These are phyloP conservation scores for Globisporangium acanthophoron DNA, from an alignment of 352 stramenopile genomes.

Conservation along the genomic window DNA sequence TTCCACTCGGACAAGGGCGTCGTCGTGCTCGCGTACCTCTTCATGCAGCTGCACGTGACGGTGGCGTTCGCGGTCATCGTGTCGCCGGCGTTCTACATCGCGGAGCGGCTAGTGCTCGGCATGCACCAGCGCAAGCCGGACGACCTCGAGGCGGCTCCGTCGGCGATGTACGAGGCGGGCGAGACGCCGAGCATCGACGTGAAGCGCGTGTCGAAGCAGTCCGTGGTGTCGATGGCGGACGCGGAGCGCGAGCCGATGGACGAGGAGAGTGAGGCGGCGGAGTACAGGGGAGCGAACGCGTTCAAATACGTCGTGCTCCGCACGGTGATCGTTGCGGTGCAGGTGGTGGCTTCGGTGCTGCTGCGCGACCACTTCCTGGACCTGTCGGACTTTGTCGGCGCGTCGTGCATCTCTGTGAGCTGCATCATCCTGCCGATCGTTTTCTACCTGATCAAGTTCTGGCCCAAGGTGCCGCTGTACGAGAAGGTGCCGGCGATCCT, in stretches of 20 bases:
- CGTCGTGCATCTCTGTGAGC: conserved; percentile 11
- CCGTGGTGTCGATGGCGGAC: conserved; percentile 22
- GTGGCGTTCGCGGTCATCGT: conserved; percentile 48
- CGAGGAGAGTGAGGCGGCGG: conserved; percentile 11
- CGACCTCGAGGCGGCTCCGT: conserved; percentile 10
- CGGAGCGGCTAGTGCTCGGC: conserved; percentile 50
- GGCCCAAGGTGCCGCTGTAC: conserved; percentile 1
- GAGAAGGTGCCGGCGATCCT: conserved; percentile 13
- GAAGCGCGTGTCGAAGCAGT: conserved; percentile 14
- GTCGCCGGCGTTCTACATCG: conserved; percentile 50
- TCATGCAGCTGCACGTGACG: conserved; percentile 46
- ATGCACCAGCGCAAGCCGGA: conserved; percentile 41
- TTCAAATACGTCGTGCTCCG: conserved; percentile 6
- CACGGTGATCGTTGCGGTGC: background rate
- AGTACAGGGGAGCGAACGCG: conserved; percentile 29
- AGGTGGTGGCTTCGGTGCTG: conserved; percentile 8
- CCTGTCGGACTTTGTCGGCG: conserved; percentile 18
- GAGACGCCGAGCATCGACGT: conserved; percentile 5
- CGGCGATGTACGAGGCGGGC: conserved; percentile 2
- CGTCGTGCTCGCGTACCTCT: conserved; percentile 50
- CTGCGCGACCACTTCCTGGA: conserved; percentile 18
- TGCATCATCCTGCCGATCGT: conserved; percentile 18
- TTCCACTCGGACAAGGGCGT: conserved; percentile 37
- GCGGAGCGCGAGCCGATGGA: conserved; percentile 7
- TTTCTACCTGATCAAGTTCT: conserved; percentile 13